These are phyloP conservation scores for Cytospora mali DNA, from an alignment of 2,329 filamentous ascomycete genomes.

Conservation along the genomic window DNA sequence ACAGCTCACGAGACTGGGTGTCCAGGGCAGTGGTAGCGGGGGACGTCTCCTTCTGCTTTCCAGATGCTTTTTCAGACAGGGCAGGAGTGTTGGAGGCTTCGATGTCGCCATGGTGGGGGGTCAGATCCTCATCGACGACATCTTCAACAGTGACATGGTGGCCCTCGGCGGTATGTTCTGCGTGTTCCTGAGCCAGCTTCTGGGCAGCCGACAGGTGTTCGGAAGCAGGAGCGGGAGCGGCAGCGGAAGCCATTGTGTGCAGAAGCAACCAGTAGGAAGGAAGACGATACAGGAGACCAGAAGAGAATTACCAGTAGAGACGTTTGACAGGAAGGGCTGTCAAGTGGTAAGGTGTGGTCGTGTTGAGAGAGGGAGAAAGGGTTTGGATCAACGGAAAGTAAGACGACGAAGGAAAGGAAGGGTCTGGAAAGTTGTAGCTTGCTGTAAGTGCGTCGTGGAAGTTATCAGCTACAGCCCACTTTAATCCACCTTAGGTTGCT, in stretches of 20 bases:
- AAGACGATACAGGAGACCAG: constrained; percentile 31
- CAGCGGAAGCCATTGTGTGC: constrained; percentile 46
- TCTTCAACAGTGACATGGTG: constrained; percentile 77
- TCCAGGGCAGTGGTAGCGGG: constrained; percentile 57
- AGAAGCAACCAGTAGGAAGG: constrained; percentile 19
- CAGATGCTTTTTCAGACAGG: constrained; percentile 64
- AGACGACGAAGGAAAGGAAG: constrained; percentile 13
- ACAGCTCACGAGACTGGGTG: constrained; percentile 85
- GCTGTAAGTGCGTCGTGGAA: constrained; percentile 27
- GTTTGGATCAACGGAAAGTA: constrained; percentile 8
- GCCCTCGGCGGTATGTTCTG: constrained; percentile 42
- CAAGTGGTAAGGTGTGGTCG: constrained; percentile 19
- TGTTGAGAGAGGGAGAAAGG: neutral
- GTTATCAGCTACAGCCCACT: constrained; percentile 19
- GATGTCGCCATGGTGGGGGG: constrained; percentile 43
- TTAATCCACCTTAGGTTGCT: constrained; percentile 4
- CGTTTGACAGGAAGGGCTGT: constrained; percentile 29
- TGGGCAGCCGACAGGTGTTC: constrained; percentile 58
- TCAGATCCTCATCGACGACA: constrained; percentile 72
- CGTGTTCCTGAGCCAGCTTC: constrained; percentile 67
- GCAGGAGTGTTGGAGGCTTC: constrained; percentile 49
- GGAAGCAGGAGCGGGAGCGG: constrained; percentile 29
- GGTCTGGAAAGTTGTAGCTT: constrained; percentile 5
- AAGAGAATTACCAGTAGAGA: constrained; percentile 27
- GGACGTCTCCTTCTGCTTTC: constrained; percentile 61